Conservation (phyloP, 2,329 filamentous ascomycete species). For the Aureobasidium sp. region DNA sequence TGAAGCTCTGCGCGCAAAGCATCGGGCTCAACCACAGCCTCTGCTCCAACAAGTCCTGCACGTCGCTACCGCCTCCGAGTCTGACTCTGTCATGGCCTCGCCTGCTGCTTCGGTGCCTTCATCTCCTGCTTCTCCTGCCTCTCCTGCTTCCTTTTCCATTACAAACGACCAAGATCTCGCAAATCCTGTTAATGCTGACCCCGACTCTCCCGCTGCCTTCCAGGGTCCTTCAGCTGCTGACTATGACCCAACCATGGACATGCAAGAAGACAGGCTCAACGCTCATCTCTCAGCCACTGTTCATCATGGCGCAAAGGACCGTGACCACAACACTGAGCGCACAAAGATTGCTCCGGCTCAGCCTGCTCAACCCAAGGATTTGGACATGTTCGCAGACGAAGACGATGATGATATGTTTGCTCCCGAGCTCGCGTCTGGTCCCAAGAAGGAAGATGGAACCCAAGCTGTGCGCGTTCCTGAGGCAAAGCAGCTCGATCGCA, state of each 20-base stretch:
- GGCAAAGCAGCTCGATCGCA: constrained; percentile 57
- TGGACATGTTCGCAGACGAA: constrained; percentile 58
- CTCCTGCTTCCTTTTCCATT: constrained; percentile 33
- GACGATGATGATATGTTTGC: constrained; percentile 89
- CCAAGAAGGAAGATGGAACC: constrained; percentile 29
- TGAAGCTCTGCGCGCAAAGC: constrained; percentile 78
- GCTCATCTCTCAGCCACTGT: constrained; percentile 12
- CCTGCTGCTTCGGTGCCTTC: constrained; percentile 46
- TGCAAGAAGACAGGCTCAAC: constrained; percentile 65
- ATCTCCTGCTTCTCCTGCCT: constrained; percentile 32
- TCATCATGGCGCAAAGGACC: constrained; percentile 26
- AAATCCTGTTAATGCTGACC: constrained; percentile 26
- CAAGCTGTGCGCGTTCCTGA: constrained; percentile 42
- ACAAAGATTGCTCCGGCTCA: background rate
- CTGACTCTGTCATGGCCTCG: constrained; percentile 9
- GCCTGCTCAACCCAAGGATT: constrained; percentile 37
- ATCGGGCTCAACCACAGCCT: constrained; percentile 49
- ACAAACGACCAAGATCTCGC: constrained; percentile 35
- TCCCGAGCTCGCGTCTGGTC: constrained; percentile 55
- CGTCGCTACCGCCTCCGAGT: background rate
- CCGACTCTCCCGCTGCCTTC: constrained; percentile 40
- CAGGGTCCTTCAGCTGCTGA: constrained; percentile 87
- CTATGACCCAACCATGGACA: constrained; percentile 83
- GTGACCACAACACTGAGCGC: constrained; percentile 16
- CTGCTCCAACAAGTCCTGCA: constrained; percentile 17